Evolutionary conservation across 306 rosid genomes (phyloP), one percentile per base, ranked within the genome.

Genomic region (Acacia confusa): DNA sequence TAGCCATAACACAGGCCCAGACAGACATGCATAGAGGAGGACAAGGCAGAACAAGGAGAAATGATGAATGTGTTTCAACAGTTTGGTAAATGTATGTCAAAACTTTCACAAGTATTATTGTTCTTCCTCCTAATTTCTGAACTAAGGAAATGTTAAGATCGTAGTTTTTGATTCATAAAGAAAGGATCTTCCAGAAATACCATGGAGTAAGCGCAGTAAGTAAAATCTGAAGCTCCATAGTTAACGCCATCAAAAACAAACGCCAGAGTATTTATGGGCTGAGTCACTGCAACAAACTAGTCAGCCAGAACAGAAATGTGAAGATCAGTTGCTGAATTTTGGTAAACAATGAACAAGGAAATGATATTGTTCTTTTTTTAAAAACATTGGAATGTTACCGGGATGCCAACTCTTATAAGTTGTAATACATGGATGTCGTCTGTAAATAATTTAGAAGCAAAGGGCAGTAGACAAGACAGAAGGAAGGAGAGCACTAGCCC

Each of bases 191-290:
- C 36, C 20, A 27, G 34, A 90, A 89, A 84, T 86, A 84, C 98
- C 98, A 94, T 88, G 65, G 98, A 94, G 83, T 34, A 91, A 52
- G 98, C 97, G 27, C 95, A 89, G 82, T 90, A 94, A 8, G 81
- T 87, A 81, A 92, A 94, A 89, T 94, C 98, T 63, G 98, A 92
- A 69, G 94, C 97, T 69, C 97, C 98, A 75, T 88, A 92, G 85
- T 91, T 92, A 84, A 94, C 72, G 55, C 98, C 98, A 66, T 94
- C 97, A 25, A 94, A 94, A 76, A 94, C 95, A 85, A 92, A 94
- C 14, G 98, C 97, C 79, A 92, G 79, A 47, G 94, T 87, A 78
- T 92, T 92, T 58, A 94, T 85, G 78, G 97, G 98, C 84, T 92
- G 97, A 50, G 97, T 94, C 17, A 84, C 97, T 78, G 97, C 98